Base-by-base conservation (phyloP, 257 asterid genomes). In the Primulina tabacum region DNA sequence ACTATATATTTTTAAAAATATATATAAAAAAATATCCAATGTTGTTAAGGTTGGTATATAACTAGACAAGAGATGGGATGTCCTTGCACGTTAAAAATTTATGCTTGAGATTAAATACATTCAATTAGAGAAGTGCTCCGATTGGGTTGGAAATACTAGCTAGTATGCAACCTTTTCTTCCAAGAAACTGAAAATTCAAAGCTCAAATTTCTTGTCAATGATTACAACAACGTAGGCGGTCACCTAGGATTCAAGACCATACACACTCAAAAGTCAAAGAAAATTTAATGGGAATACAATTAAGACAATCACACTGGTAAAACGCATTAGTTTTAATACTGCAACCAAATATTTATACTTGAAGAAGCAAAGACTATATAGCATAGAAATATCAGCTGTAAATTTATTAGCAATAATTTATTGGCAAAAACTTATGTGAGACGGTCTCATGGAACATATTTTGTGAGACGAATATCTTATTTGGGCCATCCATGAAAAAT, bases 171-270 rank as follows among this genome's bases (percentile, higher is more conserved):
- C 11, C 80, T 77, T 77, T 21, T 47, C 68, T 18, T 33, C 70
- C 78, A 74, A 74, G 76, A 74, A 58, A 69, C 10, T 57, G 64
- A 61, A 62, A 65, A 26, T 57, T 71, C 82, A 76, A 73, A 62
- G 72, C 65, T 28, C 69, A 73, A 60, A 60, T 65, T 34, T 35
- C 70, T 53, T 60, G 64, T 62, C 65, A 67, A 57, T 71, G 40
- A 60, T 34, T 58, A 34, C 9, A 29, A 18, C 60, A 30, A 11
- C 3, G 53, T 33, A 53, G 43, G 30, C 26, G 63, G 56, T 26
- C 63, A 60, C 66, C 43, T 26, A 29, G 7, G n/a, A 61, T 7
- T 61, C 34, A 14, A 26, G 17, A 5, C 4, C 53, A 32, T 32
- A 17, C 33, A 9, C 2, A 32, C 47, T 12, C 56, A 62, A 50